These are phyloP conservation scores for Metschnikowia kunwiensis DNA, from an alignment of 805 yeast genomes.

Conservation along the genomic window DNA sequence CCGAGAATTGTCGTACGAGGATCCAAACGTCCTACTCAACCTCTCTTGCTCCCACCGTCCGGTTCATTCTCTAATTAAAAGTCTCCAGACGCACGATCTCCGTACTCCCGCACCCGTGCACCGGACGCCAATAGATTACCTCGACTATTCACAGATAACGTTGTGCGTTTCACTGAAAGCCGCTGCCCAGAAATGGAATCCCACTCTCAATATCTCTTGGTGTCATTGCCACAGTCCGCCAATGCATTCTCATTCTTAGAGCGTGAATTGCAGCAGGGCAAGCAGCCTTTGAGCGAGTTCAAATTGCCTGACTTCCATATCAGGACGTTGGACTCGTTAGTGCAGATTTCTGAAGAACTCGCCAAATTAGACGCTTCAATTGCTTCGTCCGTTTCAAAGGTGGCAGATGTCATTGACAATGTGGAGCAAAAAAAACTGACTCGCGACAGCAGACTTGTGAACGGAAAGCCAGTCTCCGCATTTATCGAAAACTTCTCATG, in stretches of 20 bases:
- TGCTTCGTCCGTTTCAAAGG: conserved; percentile 63
- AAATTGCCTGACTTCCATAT: conserved; percentile 83
- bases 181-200: conserved; percentile 25
- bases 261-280: conserved; percentile 53
- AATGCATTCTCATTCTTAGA: conserved; percentile 54
- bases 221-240: conserved; percentile 57
- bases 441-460: conserved; percentile 37
- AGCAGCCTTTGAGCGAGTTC: conserved; percentile 53
- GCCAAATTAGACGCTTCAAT: conserved; percentile 79
- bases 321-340: conserved; percentile 90
- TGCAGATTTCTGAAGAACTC: conserved; percentile 87
- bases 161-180: too few species aligned
- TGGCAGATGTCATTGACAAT: conserved; percentile 65
- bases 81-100: conserved; percentile 1
- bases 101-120: conserved; percentile 9
- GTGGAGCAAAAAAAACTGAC: conserved; percentile 22
- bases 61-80: too few species aligned
- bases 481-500: conserved; percentile 77
- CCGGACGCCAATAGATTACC: conserved; percentile 3
- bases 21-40: too few species aligned
- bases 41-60: too few species aligned
- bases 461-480: conserved; percentile 50
- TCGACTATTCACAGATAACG: background rate
- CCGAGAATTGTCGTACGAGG: too few species aligned
- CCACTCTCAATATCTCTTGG: conserved; percentile 46